These are phyloP conservation scores for Platismatia glauca DNA, from an alignment of 495 filamentous ascomycete genomes.

Conservation along the genomic window DNA sequence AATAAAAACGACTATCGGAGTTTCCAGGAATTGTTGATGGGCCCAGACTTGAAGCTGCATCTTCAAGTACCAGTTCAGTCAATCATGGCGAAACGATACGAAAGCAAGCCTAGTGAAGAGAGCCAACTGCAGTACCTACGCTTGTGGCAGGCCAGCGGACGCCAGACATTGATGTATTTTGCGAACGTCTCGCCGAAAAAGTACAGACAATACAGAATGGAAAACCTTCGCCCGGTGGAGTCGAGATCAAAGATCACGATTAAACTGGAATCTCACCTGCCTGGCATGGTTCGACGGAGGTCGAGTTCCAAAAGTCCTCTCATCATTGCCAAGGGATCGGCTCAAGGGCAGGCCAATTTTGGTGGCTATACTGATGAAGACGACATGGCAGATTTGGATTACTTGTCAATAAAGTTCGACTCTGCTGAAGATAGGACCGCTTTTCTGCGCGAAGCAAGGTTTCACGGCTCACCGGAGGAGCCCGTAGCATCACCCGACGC, in stretches of 20 bases:
- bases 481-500: neutral
- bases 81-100: conserved; percentile 13
- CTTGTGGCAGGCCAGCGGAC: conserved; percentile 12
- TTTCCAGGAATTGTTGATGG: conserved; percentile 19
- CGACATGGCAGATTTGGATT: conserved; percentile 13
- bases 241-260: conserved; percentile 16
- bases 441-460: conserved; percentile 10
- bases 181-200: conserved; percentile 6
- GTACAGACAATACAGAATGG: conserved; percentile 17
- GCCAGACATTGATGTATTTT: conserved; percentile 17
- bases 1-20: conserved; percentile 6
- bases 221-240: conserved; percentile 12
- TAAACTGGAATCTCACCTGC: conserved; percentile 10
- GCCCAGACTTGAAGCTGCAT: conserved; percentile 9
- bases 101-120: conserved; percentile 1
- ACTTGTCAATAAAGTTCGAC: conserved; percentile 15
- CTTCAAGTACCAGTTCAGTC: conserved; percentile 12
- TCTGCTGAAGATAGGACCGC: neutral
- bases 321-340: neutral
- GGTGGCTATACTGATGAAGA: conserved; percentile 1
- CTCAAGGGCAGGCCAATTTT: neutral
- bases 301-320: conserved; percentile 15
- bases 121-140: conserved; percentile 16
- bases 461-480: conserved; percentile 5
- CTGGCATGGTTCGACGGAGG: conserved; percentile 9